Base-by-base conservation (phyloP, 495 filamentous ascomycete species). In the Diplogelasinospora grovesii region DNA sequence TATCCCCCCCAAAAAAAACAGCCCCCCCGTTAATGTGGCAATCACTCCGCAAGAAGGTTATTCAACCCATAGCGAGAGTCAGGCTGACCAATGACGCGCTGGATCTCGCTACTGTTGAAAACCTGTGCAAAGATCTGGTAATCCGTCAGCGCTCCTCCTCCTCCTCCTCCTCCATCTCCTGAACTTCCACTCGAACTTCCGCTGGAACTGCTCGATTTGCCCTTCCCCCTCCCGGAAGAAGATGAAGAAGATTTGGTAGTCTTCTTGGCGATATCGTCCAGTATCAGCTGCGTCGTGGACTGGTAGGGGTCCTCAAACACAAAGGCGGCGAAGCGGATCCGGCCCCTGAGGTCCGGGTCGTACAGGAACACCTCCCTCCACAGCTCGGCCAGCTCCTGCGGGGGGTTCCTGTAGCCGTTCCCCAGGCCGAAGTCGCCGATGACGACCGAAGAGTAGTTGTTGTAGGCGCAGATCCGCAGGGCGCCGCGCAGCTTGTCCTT, bases 351-450 rank as follows among this genome's bases (percentile, higher is more conserved):
- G 46, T 87, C 82, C 0, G 69, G 64, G 39, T 83, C 77, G 36
- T 73, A 69, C 33, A 82, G 75, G 2, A 85, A 64, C 2, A 85
- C 63, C 39, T 81, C 75, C 40, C 76, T 66, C 83, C 83, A 87
- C 43, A 86, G 71, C 38, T 66, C 67, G 23, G 82, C 80, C 10
- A 87, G 66, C 53, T 86, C 81, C 39, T 66, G 57, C 3, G 77
- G 69, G 18, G 83, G 83, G 49, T 87, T 87, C 30, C 77, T 71
- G 54, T 82, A 81, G 25, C 75, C 74, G 33, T 79, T 79, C 1
- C 82, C 83, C 2, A 81, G 65, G 5, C 83, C 83, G 57, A 86
- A 87, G 16, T 80, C 78, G 14, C 82, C 81, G 36, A 86, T 71
- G 47, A 79, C 79, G 13, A 87, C 58, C 33, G 73, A 72, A 3